Percentiles rank a stretch among this genome's conserved stretches.
Conservation (phyloP, 345 rosid species). For the Hevea brasiliensis region DNA sequence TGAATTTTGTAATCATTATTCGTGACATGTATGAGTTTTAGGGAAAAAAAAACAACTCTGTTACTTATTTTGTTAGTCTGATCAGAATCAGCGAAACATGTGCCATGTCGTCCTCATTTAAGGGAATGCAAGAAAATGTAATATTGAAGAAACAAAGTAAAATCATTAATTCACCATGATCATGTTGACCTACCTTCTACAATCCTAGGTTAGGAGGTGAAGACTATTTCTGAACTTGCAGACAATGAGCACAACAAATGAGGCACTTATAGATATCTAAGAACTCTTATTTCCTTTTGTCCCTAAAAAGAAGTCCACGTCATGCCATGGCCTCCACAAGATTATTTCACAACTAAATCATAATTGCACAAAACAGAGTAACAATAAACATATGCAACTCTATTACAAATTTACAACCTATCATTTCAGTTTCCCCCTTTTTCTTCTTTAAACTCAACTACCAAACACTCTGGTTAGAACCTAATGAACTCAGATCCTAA, state of each 20-base stretch:
- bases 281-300: background rate
- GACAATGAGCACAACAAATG: background rate
- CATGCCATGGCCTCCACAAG: background rate
- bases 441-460: no score
- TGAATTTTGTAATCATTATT: background rate
- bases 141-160: background rate
- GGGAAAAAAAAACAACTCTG: no score
- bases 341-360: background rate
- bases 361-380: background rate
- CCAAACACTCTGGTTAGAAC: no score
- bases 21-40: background rate
- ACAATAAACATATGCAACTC: background rate
- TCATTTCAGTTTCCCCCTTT: background rate
- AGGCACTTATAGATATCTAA: background rate
- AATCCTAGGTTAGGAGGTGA: background rate
- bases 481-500: no score
- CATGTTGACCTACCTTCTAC: background rate
- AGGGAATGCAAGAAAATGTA: background rate
- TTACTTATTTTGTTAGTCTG: background rate
- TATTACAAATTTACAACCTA: background rate
- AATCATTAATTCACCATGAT: background rate
- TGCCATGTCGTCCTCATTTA: constrained; percentile 1
- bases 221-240: background rate
- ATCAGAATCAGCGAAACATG: background rate
- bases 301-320: background rate